Conservation (phyloP, 306 rosid species). For the Astragalus membranaceus region DNA sequence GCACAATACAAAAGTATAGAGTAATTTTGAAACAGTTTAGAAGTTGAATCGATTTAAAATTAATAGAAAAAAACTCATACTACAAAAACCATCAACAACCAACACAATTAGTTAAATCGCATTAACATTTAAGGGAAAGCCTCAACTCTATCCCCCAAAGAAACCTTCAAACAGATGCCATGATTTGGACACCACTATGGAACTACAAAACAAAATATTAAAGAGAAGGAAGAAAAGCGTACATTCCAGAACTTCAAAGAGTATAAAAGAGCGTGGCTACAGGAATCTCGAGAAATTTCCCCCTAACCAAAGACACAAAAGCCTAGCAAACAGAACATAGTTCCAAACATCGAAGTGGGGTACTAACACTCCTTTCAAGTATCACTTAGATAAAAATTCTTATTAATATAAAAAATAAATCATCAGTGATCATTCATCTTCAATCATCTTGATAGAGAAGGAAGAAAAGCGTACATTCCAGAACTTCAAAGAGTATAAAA, state of each 20-base stretch:
- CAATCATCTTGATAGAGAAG: neutral
- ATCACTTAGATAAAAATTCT: neutral
- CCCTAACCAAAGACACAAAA: neutral
- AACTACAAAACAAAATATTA: neutral
- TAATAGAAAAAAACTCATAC: neutral
- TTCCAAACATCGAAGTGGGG: neutral
- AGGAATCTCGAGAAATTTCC: neutral
- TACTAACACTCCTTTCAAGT: neutral
- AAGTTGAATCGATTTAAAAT: neutral
- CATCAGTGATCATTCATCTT: neutral
- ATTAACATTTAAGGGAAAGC: too few species aligned
- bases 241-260: neutral
- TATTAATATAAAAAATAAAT: neutral
- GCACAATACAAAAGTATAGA: neutral
- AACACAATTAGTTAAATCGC: neutral
- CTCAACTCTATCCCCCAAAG: too few species aligned
- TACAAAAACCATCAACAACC: neutral
- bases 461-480: neutral
- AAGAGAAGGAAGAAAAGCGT: neutral
- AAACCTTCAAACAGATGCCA: too few species aligned
- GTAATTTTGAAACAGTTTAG: neutral
- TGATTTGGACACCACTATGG: neutral
- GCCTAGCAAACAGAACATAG: conserved; percentile 3
- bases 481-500: neutral
- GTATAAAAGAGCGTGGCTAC: neutral